A percentile compares a stretch with the other conserved stretches of the same genome.
phyloP scores from a whole-genome alignment of 2,329 filamentous ascomycete species.

The Cladosporium sp. region DNA sequence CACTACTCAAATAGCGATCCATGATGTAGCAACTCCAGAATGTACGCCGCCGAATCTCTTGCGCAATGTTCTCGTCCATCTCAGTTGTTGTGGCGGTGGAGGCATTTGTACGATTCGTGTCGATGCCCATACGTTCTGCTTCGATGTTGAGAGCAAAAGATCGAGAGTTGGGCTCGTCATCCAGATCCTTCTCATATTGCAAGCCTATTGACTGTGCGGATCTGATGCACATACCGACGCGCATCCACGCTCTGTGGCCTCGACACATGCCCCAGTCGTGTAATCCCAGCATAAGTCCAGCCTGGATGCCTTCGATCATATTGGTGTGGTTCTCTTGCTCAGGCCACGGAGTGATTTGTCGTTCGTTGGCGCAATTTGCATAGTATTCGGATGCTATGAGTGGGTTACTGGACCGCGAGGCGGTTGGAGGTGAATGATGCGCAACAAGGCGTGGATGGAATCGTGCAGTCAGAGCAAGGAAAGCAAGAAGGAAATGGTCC shows the following conservation, averaged over 20 bases:
- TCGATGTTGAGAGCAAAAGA: conserved; percentile 36
- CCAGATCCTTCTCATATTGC: conserved; percentile 51
- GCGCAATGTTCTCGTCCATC: conserved; percentile 49
- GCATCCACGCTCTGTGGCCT: conserved; percentile 62
- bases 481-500: conserved; percentile 57
- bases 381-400: conserved; percentile 61
- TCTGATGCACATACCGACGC: conserved; percentile 56
- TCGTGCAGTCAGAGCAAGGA: conserved; percentile 65
- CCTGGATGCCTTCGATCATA: conserved; percentile 62
- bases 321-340: conserved; percentile 41
- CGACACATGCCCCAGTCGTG: conserved; percentile 67
- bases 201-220: conserved; percentile 60
- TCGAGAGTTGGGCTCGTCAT: conserved; percentile 31
- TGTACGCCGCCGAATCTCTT: conserved; percentile 63
- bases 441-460: conserved; percentile 60
- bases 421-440: conserved; percentile 50
- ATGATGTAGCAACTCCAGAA: conserved; percentile 73
- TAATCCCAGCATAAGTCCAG: conserved; percentile 65
- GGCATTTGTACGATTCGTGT: conserved; percentile 16
- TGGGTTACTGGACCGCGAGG: conserved; percentile 46
- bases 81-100: conserved; percentile 20
- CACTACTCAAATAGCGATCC: conserved; percentile 64
- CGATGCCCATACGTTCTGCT: conserved; percentile 35
- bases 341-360: conserved; percentile 42
- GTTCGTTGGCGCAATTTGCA: conserved; percentile 54